Evolutionary conservation across 345 rosid species (phyloP).

Genomic region (Orychophragmus violaceus): DNA sequence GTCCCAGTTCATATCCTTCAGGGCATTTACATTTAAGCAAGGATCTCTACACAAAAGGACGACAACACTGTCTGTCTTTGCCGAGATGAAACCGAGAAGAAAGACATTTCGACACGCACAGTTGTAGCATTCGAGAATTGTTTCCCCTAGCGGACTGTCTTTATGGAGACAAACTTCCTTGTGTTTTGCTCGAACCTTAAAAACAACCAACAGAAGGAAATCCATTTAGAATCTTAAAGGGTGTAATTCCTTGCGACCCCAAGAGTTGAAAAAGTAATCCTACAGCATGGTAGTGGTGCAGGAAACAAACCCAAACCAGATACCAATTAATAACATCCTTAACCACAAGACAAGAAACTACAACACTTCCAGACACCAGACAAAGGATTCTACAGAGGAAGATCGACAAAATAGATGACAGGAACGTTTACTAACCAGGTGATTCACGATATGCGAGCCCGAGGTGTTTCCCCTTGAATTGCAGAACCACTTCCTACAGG

Average conservation of each 20-base stretch:
- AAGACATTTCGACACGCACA: conserved; percentile 99
- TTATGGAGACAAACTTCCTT: conserved; percentile 99
- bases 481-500: conserved; percentile 98
- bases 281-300: no score
- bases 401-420: background rate
- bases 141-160: conserved; percentile 99
- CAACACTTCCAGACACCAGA: background rate
- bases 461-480: conserved; percentile 99
- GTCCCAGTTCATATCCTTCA: conserved; percentile 99
- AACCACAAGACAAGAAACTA: conserved; percentile 3
- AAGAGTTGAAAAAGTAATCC: no score
- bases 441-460: conserved; percentile 98
- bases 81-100: conserved; percentile 97
- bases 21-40: conserved; percentile 92
- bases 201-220: conserved; percentile 6
- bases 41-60: conserved; percentile 99
- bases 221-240: background rate
- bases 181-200: conserved; percentile 95
- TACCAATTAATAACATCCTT: no score
- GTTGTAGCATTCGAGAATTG: conserved; percentile 97
- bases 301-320: no score
- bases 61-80: conserved; percentile 98
- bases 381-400: background rate
- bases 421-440: conserved; percentile 56
- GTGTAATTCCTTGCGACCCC: no score